These are phyloP conservation scores for Fusarium pseudoanthophilum DNA, from an alignment of 2,329 filamentous ascomycete genomes.

Conservation along the genomic window DNA sequence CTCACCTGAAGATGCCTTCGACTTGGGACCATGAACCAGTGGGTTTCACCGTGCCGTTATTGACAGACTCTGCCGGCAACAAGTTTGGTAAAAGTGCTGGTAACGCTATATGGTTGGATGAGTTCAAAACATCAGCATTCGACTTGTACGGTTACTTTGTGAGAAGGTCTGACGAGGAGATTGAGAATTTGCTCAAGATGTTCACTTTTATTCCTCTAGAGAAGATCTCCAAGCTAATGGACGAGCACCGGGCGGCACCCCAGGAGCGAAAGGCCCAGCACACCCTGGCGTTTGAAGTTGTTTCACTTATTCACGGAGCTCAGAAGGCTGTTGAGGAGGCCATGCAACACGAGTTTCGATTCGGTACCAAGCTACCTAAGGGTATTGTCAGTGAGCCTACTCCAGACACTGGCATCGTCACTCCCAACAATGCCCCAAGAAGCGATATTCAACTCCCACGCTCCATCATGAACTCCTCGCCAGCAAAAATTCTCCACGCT, in stretches of 20 bases:
- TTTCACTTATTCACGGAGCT: slow-evolving; percentile 80
- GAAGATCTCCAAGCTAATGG: slow-evolving; percentile 75
- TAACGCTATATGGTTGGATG: slow-evolving; percentile 93
- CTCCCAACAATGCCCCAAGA: slow-evolving; percentile 60
- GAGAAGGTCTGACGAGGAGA: slow-evolving; percentile 80
- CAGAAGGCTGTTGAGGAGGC: slow-evolving; percentile 72
- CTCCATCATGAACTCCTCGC: slow-evolving; percentile 65
- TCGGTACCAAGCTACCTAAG: slow-evolving; percentile 51
- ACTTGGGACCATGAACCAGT: slow-evolving; percentile 69
- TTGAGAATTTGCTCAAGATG: slow-evolving; percentile 84
- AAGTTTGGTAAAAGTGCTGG: slow-evolving; percentile 97
- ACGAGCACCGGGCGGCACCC: slow-evolving; percentile 73
- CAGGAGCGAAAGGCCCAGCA: slow-evolving; percentile 84
- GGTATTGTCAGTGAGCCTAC: slow-evolving; percentile 47
- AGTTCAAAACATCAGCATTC: slow-evolving; percentile 80
- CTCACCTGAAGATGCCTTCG: slow-evolving; percentile 51
- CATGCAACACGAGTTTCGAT: slow-evolving; percentile 62
- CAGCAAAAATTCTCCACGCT: slow-evolving; percentile 69
- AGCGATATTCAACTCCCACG: slow-evolving; percentile 69
- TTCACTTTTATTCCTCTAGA: slow-evolving; percentile 87
- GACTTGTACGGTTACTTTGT: slow-evolving; percentile 94
- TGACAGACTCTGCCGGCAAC: slow-evolving; percentile 84
- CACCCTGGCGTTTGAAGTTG: slow-evolving; percentile 81
- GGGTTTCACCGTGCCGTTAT: slow-evolving; percentile 89
- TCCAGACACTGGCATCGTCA: slow-evolving; percentile 48